phyloP scores from a whole-genome alignment of 2,329 filamentous ascomycete genomes.

The Botrytis tulipae region DNA sequence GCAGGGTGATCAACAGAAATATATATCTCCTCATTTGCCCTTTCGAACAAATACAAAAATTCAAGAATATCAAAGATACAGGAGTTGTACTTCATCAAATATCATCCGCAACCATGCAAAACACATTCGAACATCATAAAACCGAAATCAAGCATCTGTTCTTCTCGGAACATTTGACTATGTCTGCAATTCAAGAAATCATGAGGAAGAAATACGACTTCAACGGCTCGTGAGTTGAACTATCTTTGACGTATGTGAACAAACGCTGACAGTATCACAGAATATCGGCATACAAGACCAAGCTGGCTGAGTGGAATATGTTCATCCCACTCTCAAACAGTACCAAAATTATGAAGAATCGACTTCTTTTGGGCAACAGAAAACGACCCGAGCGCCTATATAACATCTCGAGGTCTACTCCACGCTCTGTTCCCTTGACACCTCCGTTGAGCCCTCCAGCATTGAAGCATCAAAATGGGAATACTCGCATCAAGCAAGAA shows the following conservation, averaged over 20 bases:
- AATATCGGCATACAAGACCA: constrained; percentile 20
- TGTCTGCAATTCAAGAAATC: constrained; percentile 19
- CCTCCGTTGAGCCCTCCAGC: constrained; percentile 12
- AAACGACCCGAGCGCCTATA: constrained; percentile 6
- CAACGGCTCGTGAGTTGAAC: constrained; percentile 13
- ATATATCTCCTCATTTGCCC: constrained; percentile 16
- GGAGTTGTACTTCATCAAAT: background rate
- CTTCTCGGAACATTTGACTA: constrained; percentile 10
- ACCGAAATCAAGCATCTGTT: constrained; percentile 16
- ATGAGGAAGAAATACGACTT: constrained; percentile 19
- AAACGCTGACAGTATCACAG: constrained; percentile 1
- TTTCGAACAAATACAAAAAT: background rate
- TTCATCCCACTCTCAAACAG: constrained; percentile 10
- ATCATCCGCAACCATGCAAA: constrained; percentile 14
- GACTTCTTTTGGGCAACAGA: background rate
- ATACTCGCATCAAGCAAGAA: background rate
- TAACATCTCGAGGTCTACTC: background rate
- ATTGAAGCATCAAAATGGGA: background rate
- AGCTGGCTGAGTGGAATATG: constrained; percentile 21
- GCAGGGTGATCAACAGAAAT: background rate
- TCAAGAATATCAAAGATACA: background rate
- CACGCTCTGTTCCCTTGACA: constrained; percentile 19
- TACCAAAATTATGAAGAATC: constrained; percentile 10
- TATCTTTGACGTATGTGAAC: background rate
- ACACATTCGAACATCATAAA: constrained; percentile 17